Conservation (phyloP, 345 rosid species). For the Excoecaria agallocha region DNA sequence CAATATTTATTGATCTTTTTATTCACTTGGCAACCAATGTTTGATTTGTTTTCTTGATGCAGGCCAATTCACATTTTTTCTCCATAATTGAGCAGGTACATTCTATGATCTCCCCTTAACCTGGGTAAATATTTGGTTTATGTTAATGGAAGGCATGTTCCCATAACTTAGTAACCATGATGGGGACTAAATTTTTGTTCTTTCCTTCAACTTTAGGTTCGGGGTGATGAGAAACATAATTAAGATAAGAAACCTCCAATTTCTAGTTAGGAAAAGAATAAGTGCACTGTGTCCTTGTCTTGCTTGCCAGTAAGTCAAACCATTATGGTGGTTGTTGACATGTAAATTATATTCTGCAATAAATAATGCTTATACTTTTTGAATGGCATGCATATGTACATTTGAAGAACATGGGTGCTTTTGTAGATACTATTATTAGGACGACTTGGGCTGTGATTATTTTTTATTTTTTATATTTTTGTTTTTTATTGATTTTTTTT, state of each 20-base stretch:
- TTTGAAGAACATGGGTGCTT: background rate
- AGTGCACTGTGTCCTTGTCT: background rate
- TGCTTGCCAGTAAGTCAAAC: background rate
- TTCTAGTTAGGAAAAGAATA: background rate
- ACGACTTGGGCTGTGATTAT: background rate
- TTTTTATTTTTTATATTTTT: background rate
- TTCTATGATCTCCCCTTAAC: background rate
- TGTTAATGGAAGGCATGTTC: background rate
- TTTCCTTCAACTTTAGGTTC: background rate
- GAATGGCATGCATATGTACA: background rate
- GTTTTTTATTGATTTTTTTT: background rate
- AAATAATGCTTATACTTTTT: background rate
- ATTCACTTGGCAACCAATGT: conserved; percentile 7
- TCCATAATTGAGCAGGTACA: conserved; percentile 94
- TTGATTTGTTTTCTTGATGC: conserved; percentile 34
- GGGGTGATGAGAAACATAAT: background rate
- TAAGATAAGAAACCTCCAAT: background rate
- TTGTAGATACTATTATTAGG: background rate
- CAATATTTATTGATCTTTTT: background rate
- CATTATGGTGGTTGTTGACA: background rate
- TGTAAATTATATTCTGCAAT: background rate
- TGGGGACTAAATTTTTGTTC: background rate
- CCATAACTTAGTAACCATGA: background rate
- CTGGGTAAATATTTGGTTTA: background rate
- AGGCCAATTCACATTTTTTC: conserved; percentile 99